Conservation (phyloP, 257 asterid genomes). For the Solanum phureja region DNA sequence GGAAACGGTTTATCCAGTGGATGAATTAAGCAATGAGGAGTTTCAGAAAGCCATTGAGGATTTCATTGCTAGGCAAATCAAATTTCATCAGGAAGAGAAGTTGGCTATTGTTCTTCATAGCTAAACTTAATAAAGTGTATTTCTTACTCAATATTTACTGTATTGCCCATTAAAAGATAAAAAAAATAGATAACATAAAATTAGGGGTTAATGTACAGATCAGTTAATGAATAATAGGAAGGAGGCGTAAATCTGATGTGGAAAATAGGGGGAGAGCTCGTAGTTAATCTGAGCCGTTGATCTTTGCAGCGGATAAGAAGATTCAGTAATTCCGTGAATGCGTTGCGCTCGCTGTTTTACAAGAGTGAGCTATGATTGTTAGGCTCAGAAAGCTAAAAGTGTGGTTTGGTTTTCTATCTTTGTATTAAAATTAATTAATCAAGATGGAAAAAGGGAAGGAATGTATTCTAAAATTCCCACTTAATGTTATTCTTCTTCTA, state of each 20-base stretch:
- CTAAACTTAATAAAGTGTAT: not conserved
- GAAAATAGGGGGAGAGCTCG: not conserved
- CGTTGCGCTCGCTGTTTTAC: not conserved
- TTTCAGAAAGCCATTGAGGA: conserved; percentile 59
- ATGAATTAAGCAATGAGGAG: conserved; percentile 64
- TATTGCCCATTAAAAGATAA: not conserved
- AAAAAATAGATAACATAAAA: not conserved
- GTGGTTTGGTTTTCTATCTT: not conserved
- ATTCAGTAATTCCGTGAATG: not conserved
- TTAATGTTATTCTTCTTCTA: not conserved
- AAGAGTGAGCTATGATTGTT: not conserved
- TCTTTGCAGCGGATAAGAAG: not conserved
- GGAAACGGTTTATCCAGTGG: conserved; percentile 25
- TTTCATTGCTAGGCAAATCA: conserved; percentile 68
- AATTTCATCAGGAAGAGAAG: conserved; percentile 63
- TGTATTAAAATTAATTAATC: not conserved
- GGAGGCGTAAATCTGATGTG: not conserved
- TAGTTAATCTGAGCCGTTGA: conserved; percentile 12
- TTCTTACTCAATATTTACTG: not conserved
- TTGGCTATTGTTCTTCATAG: conserved; percentile 42
- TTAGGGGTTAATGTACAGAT: not conserved
- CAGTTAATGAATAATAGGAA: not conserved
- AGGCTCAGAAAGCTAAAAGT: not conserved
- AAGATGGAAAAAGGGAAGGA: not conserved
- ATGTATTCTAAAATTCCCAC: not conserved